These are phyloP conservation scores for Athelia sp. DNA, from an alignment of 1,284 basidiomycete species.

Conservation along the genomic window DNA sequence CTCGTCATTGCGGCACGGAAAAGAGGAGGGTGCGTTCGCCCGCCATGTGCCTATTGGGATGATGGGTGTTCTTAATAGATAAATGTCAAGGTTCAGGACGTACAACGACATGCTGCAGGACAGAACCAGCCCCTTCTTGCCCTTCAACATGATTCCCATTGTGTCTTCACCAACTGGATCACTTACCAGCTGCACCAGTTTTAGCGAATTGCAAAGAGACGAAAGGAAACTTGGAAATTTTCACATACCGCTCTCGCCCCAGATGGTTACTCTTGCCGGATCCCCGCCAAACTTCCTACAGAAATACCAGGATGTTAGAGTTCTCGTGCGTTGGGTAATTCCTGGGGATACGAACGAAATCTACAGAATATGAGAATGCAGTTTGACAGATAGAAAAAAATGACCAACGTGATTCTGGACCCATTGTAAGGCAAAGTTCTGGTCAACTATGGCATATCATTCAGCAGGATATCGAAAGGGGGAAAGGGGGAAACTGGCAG, in stretches of 20 bases:
- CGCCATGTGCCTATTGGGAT: conserved; percentile 20
- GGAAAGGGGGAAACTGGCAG: not conserved
- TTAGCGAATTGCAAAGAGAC: not conserved
- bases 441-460: conserved; percentile 1
- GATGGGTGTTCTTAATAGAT: too few relatives aligned
- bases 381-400: not conserved
- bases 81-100: not conserved
- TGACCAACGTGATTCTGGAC: not conserved
- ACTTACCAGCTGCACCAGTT: not conserved
- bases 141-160: not conserved
- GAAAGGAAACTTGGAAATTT: not conserved
- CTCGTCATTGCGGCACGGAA: conserved; percentile 33
- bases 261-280: conserved; percentile 3
- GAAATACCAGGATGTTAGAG: not conserved
- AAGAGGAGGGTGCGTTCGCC: conserved; percentile 18
- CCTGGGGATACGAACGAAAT: not conserved
- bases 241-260: not conserved
- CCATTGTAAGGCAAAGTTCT: conserved; percentile 1
- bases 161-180: not conserved
- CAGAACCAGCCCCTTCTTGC: conserved; percentile 24
- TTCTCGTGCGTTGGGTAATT: conserved; percentile 4
- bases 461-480: not conserved
- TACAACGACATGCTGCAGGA: conserved; percentile 23
- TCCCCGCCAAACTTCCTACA: conserved; percentile 19
- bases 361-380: not conserved